Base-by-base conservation (phyloP, 2,329 filamentous ascomycete genomes). In the Cryphonectria carpinicola region DNA sequence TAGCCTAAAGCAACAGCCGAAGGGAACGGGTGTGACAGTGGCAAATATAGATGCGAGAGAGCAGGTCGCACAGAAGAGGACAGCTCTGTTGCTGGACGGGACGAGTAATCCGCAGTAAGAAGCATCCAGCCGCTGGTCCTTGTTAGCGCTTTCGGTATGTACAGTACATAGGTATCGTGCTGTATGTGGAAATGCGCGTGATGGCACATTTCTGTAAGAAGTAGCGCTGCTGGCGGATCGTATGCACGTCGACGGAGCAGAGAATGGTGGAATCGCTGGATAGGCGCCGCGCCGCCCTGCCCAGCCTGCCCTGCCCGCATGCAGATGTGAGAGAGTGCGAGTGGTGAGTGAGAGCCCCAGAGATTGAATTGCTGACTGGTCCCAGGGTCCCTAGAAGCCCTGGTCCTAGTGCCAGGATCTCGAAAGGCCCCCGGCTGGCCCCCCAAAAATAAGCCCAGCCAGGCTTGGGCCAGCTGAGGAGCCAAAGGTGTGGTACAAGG, bases 81-180 rank as follows among this genome's bases (percentile, higher is more conserved):
- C 65, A 41, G 49, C 56, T 66, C 67, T 41, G 67, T 35, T 32
- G 54, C 41, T 66, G 58, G 60, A 60, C 67, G 67, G 67, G 66
- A 67, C 56, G 58, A 69, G 67, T n/a, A 66, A 64, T 66, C 58
- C 56, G 64, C 37, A 32, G 13, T 66, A 35, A 39, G 17, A 35
- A 41, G 32, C 25, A 41, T 65, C 41, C n/a, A 65, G 62, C 52
- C 43, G 62, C 62, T 65, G 62, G 41, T 46, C 22, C 54, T 19
- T 58, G 35, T 49, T 61, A 60, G 54, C 65, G 66, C 39, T 49
- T 49, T 39, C 19, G 39, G 35, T 32, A 60, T 60, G 49, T 56
- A 54, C 65, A 39, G 4, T 22, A 14, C 19, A 32, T 32, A 32
- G 52, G 37, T 43, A 37, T 60, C 14, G 39, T 41, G 37, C 37